These are phyloP conservation scores for Wallacemonas sp. DNA, from an alignment of 208 protist genomes.

Conservation along the genomic window DNA sequence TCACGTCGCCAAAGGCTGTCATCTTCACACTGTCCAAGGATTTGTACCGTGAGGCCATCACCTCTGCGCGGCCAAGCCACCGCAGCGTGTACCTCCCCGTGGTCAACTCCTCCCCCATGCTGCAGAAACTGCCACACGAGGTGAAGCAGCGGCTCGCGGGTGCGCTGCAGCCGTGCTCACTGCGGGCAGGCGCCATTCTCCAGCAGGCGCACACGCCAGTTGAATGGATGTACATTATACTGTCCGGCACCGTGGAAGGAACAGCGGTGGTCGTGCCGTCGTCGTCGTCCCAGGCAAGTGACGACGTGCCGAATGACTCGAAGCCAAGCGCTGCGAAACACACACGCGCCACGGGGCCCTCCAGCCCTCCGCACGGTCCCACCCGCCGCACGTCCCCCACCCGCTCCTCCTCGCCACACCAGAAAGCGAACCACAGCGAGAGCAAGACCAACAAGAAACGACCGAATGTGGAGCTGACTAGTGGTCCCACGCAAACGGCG, in stretches of 20 bases:
- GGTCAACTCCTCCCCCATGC: slow-evolving; percentile 43
- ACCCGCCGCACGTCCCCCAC: too few species aligned
- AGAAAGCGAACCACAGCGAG: too few species aligned
- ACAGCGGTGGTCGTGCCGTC: neutral
- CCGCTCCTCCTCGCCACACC: too few species aligned
- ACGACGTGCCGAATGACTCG: too few species aligned
- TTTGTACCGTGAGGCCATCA: slow-evolving; percentile 50
- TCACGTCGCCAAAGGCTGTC: slow-evolving; percentile 28
- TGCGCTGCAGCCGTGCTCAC: slow-evolving; percentile 50
- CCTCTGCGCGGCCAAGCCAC: slow-evolving; percentile 46
- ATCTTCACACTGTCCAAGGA: slow-evolving; percentile 53
- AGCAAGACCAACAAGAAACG: too few species aligned
- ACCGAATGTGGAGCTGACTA: too few species aligned
- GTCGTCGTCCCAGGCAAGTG: neutral
- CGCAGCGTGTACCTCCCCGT: slow-evolving; percentile 58
- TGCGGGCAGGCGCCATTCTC: slow-evolving; percentile 43
- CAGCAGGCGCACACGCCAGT: slow-evolving; percentile 42
- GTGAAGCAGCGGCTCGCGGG: slow-evolving; percentile 57
- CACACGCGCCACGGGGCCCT: too few species aligned
- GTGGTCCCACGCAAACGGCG: too few species aligned
- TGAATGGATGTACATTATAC: slow-evolving; percentile 82
- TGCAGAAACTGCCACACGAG: slow-evolving; percentile 38
- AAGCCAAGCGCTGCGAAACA: too few species aligned
- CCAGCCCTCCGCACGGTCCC: too few species aligned
- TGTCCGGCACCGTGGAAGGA: slow-evolving; percentile 60